phyloP scores from a whole-genome alignment of 148 eudicot species.

The Rhododendron williamsianum region DNA sequence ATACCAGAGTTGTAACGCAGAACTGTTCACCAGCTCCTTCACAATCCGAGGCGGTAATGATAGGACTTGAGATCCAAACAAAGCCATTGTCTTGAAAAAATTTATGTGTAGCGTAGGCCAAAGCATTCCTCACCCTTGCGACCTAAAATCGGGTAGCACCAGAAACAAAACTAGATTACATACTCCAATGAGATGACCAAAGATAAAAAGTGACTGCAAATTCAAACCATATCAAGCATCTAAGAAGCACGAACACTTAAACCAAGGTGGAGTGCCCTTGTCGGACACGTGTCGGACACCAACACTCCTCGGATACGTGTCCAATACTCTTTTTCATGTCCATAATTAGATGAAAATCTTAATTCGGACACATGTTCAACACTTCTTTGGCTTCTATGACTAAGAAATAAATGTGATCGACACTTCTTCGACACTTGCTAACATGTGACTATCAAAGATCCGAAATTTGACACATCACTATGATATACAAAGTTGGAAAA shows the following conservation, averaged over 20 bases:
- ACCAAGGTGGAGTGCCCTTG: not conserved
- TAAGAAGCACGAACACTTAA: not conserved
- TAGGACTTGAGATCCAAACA: constrained; percentile 97
- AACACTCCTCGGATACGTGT: not conserved
- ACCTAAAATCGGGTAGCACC: constrained; percentile 57
- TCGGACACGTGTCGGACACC: not conserved
- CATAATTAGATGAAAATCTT: not conserved
- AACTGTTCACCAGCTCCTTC: constrained; percentile 99
- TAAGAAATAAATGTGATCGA: not conserved
- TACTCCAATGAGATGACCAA: not conserved
- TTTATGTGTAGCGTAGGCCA: constrained; percentile 91
- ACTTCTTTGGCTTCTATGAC: not conserved
- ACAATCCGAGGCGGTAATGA: constrained; percentile 94
- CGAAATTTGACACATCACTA: not conserved
- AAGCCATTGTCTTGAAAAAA: constrained; percentile 98
- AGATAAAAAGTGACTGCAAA: not conserved
- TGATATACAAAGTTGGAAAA: not conserved
- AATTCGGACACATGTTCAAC: not conserved
- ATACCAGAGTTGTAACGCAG: constrained; percentile 97
- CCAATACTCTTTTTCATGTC: not conserved
- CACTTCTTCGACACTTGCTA: not conserved
- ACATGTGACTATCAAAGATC: not conserved
- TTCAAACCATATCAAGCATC: not conserved
- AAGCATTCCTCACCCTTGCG: constrained; percentile 92
- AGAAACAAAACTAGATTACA: constrained; percentile 16